Evolutionary conservation across 305 asterid species (phyloP).

Genomic region (Rubia peregrina): DNA sequence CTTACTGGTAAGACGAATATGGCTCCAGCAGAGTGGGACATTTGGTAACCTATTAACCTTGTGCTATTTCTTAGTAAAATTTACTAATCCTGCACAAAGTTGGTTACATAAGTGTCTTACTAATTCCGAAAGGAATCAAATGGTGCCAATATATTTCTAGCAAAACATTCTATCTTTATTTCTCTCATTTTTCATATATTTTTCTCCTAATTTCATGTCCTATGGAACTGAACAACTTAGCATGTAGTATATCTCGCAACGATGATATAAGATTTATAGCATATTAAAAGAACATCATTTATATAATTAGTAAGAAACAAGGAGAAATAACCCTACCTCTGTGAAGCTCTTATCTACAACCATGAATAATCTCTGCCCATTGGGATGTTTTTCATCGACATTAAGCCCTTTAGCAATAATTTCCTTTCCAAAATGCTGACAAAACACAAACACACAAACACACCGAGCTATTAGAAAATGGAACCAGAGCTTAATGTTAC

Average conservation of each 20-base stretch:
- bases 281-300: too few relatives aligned
- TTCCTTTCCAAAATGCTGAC: conserved; percentile 44
- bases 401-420: conserved; percentile 87
- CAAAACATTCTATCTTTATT: neutral
- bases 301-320: too few relatives aligned
- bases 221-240: neutral
- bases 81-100: neutral
- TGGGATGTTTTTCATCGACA: conserved; percentile 70
- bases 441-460: neutral
- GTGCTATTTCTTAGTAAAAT: neutral
- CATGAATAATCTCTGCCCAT: conserved; percentile 69
- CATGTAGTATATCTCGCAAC: neutral
- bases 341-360: conserved; percentile 53
- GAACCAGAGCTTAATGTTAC: too few relatives aligned
- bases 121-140: neutral
- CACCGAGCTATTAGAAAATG: too few relatives aligned
- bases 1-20: neutral
- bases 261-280: too few relatives aligned
- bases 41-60: neutral
- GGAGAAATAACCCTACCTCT: conserved; percentile 22
- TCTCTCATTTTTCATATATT: neutral
- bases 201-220: neutral
- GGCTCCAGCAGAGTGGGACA: neutral
- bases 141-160: too few relatives aligned
- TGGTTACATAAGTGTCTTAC: neutral